A percentile compares a stretch with the other conserved stretches of the same genome.
Evolutionary conservation across 495 filamentous ascomycete species (phyloP).

Genomic region (Penicillium coprophilum): DNA sequence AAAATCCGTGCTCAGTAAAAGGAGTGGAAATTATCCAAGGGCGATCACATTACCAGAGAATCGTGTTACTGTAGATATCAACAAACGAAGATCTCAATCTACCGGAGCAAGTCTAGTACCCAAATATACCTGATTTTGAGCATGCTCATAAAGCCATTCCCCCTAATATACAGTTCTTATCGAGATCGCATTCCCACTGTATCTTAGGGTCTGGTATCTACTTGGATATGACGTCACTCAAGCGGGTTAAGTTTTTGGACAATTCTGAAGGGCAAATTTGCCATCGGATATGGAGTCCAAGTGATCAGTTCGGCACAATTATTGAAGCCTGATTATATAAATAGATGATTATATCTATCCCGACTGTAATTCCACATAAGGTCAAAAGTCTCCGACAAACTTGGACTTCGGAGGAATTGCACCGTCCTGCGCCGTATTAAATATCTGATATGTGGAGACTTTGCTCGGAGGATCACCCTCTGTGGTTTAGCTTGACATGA

Average conservation of each 20-base stretch:
- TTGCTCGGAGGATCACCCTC: not conserved
- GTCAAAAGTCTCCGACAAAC: constrained; percentile 8
- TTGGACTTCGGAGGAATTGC: constrained; percentile 2
- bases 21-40: too few species aligned
- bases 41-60: too few species aligned
- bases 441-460: not conserved
- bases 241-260: not conserved
- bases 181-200: too few species aligned
- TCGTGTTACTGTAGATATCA: too few species aligned
- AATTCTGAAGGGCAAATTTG: not conserved
- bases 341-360: not conserved
- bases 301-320: not conserved
- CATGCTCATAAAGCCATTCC: too few species aligned
- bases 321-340: not conserved
- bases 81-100: too few species aligned
- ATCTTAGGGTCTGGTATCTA: too few species aligned
- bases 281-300: too few species aligned
- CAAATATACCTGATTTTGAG: too few species aligned
- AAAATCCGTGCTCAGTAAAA: too few species aligned
- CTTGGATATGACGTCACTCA: not conserved
- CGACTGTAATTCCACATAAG: not conserved
- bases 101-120: too few species aligned
- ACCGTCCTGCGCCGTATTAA: not conserved
- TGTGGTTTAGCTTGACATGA: constrained; percentile 4
- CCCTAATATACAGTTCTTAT: too few species aligned